A percentile compares a stretch with the other conserved stretches of the same genome.
These are phyloP conservation scores for Naganishia randhawae DNA, from an alignment of 768 basidiomycete species.

Conservation along the genomic window DNA sequence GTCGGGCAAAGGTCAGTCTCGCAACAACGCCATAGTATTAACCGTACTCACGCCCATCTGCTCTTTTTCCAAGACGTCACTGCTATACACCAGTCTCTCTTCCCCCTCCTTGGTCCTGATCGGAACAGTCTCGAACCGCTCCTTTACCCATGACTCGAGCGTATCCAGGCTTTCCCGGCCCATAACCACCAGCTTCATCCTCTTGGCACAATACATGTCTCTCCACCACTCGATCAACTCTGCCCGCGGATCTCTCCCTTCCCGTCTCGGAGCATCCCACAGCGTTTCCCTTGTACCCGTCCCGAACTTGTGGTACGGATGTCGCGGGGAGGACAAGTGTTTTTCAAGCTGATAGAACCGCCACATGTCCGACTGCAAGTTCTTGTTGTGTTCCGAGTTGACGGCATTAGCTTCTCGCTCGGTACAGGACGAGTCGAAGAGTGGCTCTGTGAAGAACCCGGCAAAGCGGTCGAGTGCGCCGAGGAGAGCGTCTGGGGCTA, in stretches of 20 bases:
- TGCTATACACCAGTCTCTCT: slow-evolving; percentile 38
- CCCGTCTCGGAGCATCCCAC: slow-evolving; percentile 50
- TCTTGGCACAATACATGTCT: slow-evolving; percentile 51
- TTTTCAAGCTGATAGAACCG: slow-evolving; percentile 92
- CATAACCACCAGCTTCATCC: slow-evolving; percentile 60
- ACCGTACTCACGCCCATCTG: slow-evolving; percentile 47
- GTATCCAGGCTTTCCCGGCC: slow-evolving; percentile 50
- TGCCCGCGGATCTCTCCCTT: slow-evolving; percentile 51
- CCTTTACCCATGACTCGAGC: slow-evolving; percentile 46
- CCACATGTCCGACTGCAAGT: slow-evolving; percentile 70
- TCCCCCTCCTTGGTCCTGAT: slow-evolving; percentile 38
- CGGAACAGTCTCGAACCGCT: slow-evolving; percentile 44
- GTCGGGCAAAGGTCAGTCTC: not conserved
- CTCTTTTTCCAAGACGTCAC: slow-evolving; percentile 39
- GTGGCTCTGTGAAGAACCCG: slow-evolving; percentile 84
- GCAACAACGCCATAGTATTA: not conserved
- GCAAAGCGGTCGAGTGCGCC: slow-evolving; percentile 51
- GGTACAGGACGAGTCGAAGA: slow-evolving; percentile 59
- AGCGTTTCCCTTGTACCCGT: slow-evolving; percentile 63
- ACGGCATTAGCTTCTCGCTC: slow-evolving; percentile 70
- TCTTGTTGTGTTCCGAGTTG: slow-evolving; percentile 86
- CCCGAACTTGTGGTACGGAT: slow-evolving; percentile 88
- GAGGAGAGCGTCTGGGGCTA: slow-evolving; percentile 56
- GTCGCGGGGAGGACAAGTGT: slow-evolving; percentile 69
- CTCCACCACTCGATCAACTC: slow-evolving; percentile 54